These are phyloP conservation scores for Populus hybrid DNA, from an alignment of 441 rosid species.

Conservation along the genomic window DNA sequence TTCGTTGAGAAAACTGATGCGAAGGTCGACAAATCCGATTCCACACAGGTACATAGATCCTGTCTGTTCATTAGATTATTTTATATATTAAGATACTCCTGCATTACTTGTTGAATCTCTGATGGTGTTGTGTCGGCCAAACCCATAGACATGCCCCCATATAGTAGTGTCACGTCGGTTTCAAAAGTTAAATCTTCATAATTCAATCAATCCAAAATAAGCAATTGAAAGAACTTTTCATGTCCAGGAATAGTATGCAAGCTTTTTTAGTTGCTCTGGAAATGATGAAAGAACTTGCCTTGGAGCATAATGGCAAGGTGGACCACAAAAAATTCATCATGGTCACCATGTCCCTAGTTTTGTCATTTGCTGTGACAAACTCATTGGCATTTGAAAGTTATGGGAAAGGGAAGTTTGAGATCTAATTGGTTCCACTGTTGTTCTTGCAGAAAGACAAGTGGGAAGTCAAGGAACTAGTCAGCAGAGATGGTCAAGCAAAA, in stretches of 20 bases:
- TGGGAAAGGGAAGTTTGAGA: background rate
- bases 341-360: background rate
- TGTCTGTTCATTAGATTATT: background rate
- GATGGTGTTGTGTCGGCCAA: background rate
- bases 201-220: too few relatives aligned
- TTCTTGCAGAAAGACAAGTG: constrained; percentile 21
- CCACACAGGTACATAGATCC: background rate
- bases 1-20: background rate
- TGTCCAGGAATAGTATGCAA: too few relatives aligned
- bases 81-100: background rate
- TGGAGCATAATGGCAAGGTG: too few relatives aligned
- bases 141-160: too few relatives aligned
- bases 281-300: too few relatives aligned
- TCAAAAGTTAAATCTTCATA: too few relatives aligned
- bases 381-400: too few relatives aligned
- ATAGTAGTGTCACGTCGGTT: too few relatives aligned
- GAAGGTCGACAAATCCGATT: background rate
- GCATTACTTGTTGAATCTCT: background rate
- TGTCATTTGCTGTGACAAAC: background rate
- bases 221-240: background rate
- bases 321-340: too few relatives aligned
- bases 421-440: background rate
- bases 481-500: constrained; percentile 46
- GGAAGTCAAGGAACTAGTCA: constrained; percentile 37
- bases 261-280: too few relatives aligned